Percentiles rank a stretch among this genome's conserved stretches.
Evolutionary conservation across 1,284 basidiomycete genomes (phyloP).

Genomic region (Trametes versicolor): DNA sequence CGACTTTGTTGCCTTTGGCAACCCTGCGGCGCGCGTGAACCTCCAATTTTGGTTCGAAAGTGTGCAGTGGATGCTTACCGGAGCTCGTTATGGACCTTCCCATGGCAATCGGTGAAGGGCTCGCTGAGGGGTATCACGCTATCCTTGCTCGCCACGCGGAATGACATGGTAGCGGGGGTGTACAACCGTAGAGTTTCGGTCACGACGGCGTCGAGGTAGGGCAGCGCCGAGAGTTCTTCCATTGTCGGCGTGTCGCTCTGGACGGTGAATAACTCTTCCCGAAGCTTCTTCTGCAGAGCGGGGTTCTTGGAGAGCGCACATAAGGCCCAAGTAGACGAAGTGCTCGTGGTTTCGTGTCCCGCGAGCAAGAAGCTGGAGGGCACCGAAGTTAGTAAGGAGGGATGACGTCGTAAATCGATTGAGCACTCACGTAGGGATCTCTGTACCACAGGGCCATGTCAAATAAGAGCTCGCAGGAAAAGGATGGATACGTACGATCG

Average conservation of each 20-base stretch:
- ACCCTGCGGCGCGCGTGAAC: conserved; percentile 41
- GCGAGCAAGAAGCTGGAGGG: conserved; percentile 59
- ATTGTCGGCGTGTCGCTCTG: conserved; percentile 51
- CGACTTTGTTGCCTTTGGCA: conserved; percentile 54
- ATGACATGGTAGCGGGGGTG: conserved; percentile 64
- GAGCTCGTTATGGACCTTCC: conserved; percentile 41
- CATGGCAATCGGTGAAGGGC: conserved; percentile 45
- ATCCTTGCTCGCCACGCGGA: conserved; percentile 62
- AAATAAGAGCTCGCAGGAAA: neutral
- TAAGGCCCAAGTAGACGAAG: conserved; percentile 65
- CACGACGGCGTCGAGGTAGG: conserved; percentile 74
- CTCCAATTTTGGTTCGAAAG: conserved; percentile 41
- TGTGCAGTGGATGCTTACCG: conserved; percentile 25
- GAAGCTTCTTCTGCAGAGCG: conserved; percentile 70
- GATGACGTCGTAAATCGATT: neutral
- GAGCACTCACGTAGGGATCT: conserved; percentile 34
- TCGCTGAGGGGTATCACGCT: conserved; percentile 50
- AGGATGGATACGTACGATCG: conserved; percentile 51
- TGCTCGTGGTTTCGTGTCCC: conserved; percentile 79
- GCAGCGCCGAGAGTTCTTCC: conserved; percentile 67
- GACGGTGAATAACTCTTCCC: conserved; percentile 68
- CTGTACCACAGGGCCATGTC: neutral
- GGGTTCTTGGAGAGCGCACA: conserved; percentile 67
- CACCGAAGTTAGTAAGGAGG: neutral
- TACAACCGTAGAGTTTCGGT: conserved; percentile 77